Evolutionary conservation across 495 filamentous ascomycete species (phyloP), one percentile per base, ranked within the genome.

Genomic region (Trichoderma reesei): DNA sequence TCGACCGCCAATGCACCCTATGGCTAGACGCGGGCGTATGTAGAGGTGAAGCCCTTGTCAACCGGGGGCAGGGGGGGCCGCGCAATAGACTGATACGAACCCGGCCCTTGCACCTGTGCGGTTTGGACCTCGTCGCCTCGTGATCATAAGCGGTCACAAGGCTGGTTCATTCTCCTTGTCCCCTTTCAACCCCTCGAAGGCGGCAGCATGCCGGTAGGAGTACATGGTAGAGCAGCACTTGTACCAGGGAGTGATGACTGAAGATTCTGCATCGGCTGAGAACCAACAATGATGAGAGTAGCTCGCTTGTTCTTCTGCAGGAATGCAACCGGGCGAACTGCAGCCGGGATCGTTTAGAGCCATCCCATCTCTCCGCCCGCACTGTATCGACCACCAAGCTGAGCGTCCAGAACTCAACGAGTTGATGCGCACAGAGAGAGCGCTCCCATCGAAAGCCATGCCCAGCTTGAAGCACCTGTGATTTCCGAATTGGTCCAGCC

Each of bases 141-240:
- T 56, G 51, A 56, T 56, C 51, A 56, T 31, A 56, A 56, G 51
- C 51, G 51, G 51, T 56, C 51, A 56, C 51, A 56, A 56, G 51
- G 51, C 51, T 56, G 20, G 51, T 56, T 26, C 16, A 18, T 34
- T 34, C 51, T 56, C 51, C 51, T 26, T 56, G 26, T 56, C 8
- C 5, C 3, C 10, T 34, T 48, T 48, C 5, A 2, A 18, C 16
- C 51, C 51, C 26, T 56, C 16, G 31, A 56, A 14, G 7, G 18
- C 51, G 51, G 51, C 9, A 56, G 14, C 20, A 13, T 33, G 51
- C 26, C 34, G 31, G n/a, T n/a, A n/a, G n/a, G n/a, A n/a, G n/a
- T 3, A 33, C 11, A 56, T 33, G 8, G 5, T 5, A 39, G 4
- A 39, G 37, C 37, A 39, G 51, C 31, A 34, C 6, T 56, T n/a